These are phyloP conservation scores for Silene noctiflora DNA, from an alignment of 179 eudicot genomes.

Conservation along the genomic window DNA sequence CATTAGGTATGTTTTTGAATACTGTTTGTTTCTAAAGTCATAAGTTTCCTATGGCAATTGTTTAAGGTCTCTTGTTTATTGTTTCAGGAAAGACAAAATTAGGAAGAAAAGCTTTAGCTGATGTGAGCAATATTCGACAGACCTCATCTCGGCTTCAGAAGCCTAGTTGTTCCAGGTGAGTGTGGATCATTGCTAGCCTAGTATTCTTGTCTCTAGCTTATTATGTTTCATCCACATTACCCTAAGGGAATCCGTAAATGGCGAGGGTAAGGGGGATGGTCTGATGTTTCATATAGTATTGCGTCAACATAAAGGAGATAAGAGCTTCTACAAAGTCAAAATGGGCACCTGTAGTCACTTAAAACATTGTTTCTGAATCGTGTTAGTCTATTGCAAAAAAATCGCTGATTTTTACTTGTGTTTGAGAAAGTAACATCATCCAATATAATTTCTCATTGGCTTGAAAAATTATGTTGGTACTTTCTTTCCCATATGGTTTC, in stretches of 20 bases:
- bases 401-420: not conserved
- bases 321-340: not conserved
- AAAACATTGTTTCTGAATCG: not conserved
- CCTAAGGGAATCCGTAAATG: not conserved
- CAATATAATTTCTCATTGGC: not conserved
- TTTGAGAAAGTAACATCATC: not conserved
- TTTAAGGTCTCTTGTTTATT: not conserved
- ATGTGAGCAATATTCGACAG: conserved; percentile 13
- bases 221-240: not conserved
- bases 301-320: not conserved
- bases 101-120: conserved; percentile 19
- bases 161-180: conserved; percentile 13
- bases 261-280: not conserved
- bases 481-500: not conserved
- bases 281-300: not conserved
- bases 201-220: not conserved
- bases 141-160: conserved; percentile 9
- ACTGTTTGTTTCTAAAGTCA: not conserved
- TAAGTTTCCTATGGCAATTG: not conserved
- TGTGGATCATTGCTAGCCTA: not conserved
- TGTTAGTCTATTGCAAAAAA: not conserved
- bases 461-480: not conserved
- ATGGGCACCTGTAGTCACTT: not conserved
- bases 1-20: conserved; percentile 12
- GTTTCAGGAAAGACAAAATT: conserved; percentile 11